These are phyloP conservation scores for Fusarium musae DNA, from an alignment of 2,329 filamentous ascomycete species.

Conservation along the genomic window DNA sequence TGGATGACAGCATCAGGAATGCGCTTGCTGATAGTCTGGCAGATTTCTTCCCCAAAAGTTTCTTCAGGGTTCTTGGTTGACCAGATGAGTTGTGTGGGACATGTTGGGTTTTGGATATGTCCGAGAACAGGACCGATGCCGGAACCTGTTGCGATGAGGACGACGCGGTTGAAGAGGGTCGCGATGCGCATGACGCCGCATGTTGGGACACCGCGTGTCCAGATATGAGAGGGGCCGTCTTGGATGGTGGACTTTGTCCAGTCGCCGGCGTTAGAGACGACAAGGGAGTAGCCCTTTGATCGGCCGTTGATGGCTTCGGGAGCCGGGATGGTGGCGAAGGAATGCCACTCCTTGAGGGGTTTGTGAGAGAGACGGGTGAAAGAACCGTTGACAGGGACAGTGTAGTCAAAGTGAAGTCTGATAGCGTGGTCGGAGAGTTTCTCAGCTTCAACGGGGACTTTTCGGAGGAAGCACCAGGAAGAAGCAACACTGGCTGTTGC, in stretches of 20 bases:
- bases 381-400: slow-evolving; percentile 62
- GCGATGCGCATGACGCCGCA: slow-evolving; percentile 75
- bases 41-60: slow-evolving; percentile 70
- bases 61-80: slow-evolving; percentile 68
- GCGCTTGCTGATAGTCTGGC: slow-evolving; percentile 64
- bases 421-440: slow-evolving; percentile 78
- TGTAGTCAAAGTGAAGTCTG: slow-evolving; percentile 75
- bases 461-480: slow-evolving; percentile 78
- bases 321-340: slow-evolving; percentile 78
- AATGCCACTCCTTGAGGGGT: slow-evolving; percentile 77
- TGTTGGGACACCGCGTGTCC: slow-evolving; percentile 74
- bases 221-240: slow-evolving; percentile 69
- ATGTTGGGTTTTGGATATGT: slow-evolving; percentile 62
- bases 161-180: slow-evolving; percentile 71
- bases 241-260: slow-evolving; percentile 77
- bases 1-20: slow-evolving; percentile 74
- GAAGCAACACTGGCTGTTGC: slow-evolving; percentile 74
- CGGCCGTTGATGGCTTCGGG: slow-evolving; percentile 49
- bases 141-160: slow-evolving; percentile 78
- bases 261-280: slow-evolving; percentile 79
- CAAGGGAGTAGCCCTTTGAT: slow-evolving; percentile 68
- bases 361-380: slow-evolving; percentile 67
- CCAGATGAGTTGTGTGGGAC: slow-evolving; percentile 73
- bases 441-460: slow-evolving; percentile 73
- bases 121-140: slow-evolving; percentile 77